Conservation (phyloP, 352 stramenopile species). For the Pythium aristosporum region DNA sequence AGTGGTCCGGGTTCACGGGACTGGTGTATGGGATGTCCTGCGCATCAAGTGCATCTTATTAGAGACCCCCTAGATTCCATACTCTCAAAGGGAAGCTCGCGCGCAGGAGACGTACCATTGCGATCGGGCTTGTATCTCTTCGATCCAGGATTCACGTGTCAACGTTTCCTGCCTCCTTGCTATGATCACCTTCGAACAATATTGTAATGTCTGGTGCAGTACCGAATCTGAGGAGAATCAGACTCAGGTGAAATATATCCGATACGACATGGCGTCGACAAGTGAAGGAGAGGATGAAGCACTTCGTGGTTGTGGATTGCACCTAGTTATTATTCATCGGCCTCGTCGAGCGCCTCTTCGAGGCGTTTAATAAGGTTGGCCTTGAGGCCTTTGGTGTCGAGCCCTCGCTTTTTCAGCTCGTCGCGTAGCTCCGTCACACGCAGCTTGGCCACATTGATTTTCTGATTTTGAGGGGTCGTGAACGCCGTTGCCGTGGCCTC, state of each 20-base stretch:
- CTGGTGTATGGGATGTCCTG: conserved; percentile 85
- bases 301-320: neutral
- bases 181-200: conserved; percentile 6
- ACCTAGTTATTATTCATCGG: conserved; percentile 28
- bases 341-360: conserved; percentile 41
- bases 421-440: conserved; percentile 61
- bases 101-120: conserved; percentile 30
- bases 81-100: neutral
- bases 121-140: conserved; percentile 13
- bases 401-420: conserved; percentile 64
- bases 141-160: conserved; percentile 30
- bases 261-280: conserved; percentile 18
- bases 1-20: conserved; percentile 66
- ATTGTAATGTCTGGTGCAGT: conserved; percentile 23
- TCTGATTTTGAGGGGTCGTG: conserved; percentile 21
- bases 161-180: conserved; percentile 19
- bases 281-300: neutral
- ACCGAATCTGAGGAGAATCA: conserved; percentile 3
- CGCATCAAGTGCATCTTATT: neutral
- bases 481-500: neutral
- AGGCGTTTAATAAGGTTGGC: conserved; percentile 58
- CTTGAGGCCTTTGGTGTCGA: conserved; percentile 77
- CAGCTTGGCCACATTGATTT: conserved; percentile 44
- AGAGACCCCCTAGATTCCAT: neutral
- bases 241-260: conserved; percentile 14